phyloP scores from a whole-genome alignment of 805 yeast species.

The Teunomyces funiuensis region DNA sequence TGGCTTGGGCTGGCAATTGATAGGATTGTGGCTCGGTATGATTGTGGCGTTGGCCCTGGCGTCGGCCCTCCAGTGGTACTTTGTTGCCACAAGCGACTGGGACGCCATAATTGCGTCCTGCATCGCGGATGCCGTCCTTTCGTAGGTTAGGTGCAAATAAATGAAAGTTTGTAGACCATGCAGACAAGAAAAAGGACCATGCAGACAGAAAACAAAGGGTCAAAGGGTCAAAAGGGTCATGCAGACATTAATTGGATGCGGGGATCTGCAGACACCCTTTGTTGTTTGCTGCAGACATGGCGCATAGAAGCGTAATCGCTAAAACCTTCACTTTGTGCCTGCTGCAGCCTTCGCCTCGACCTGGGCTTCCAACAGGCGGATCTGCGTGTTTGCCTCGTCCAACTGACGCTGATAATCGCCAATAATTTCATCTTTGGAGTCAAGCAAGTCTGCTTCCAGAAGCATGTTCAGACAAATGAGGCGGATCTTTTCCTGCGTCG shows the following conservation, averaged over 20 bases:
- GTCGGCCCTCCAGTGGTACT: conserved; percentile 41
- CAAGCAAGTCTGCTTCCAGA: conserved; percentile 14
- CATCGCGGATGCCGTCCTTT: conserved; percentile 41
- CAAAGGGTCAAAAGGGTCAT: too few relatives aligned
- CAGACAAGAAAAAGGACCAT: conserved; percentile 1
- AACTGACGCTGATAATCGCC: conserved; percentile 25
- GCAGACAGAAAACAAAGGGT: too few relatives aligned
- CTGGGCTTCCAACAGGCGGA: conserved; percentile 17
- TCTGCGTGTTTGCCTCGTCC: conserved; percentile 18
- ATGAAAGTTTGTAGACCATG: conserved; percentile 14
- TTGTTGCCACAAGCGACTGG: conserved; percentile 45
- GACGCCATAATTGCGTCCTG: conserved; percentile 40
- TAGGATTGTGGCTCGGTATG: conserved; percentile 53
- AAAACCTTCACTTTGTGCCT: not conserved
- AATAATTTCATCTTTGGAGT: conserved; percentile 9
- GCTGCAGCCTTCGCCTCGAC: too few relatives aligned
- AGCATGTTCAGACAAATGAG: conserved; percentile 23
- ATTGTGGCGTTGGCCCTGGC: conserved; percentile 42
- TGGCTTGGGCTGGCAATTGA: conserved; percentile 34
- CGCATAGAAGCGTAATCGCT: too few relatives aligned
- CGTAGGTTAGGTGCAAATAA: too few relatives aligned
- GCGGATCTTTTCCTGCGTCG: conserved; percentile 19
- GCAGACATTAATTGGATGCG: too few relatives aligned
- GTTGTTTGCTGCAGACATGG: too few relatives aligned
- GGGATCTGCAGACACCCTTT: too few relatives aligned